Evolutionary conservation across 768 basidiomycete genomes (phyloP), one percentile per base, ranked within the genome.

Genomic region (Fibroporia radiculosa): DNA sequence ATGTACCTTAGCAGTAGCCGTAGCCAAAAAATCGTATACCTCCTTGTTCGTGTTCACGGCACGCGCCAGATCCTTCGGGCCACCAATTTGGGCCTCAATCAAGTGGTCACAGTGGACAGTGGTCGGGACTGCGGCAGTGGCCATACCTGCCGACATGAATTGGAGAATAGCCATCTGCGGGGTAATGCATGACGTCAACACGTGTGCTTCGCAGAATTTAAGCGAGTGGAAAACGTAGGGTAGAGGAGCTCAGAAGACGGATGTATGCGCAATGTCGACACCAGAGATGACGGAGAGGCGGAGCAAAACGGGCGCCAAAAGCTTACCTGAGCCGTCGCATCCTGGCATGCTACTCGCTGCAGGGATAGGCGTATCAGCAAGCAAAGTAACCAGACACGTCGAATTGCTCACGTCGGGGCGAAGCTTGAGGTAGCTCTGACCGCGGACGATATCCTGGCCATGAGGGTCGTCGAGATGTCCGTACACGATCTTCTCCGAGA

Each of bases 141-240:
- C 90, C 78, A 99, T 93, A 52, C 95, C 95, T 14, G 96, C 93
- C 41, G 96, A 97, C 96, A 99, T 99, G 80, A 99, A 99, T 75
- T 99, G 96, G 54, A 99, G 77, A 45, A 99, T 79, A 16, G 96
- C 96, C 96, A 99, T 99, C 90, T 98, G 64, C 0, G 46, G 62
- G 59, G 67, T 57, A 64, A 57, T 42, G 36, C 41, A 55, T 50
- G 53, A 66, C 58, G 58, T 66, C 53, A 54, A 63, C 55, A 38
- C 22, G 11, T 23, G 14, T 36, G 49, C 41, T 33, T 27, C 19
- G 34, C 14, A 20, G 26, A 4, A 23, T 32, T 23, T 6, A 14
- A 10, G 28, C 28, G 25, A 12, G 22, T 16, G 10, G 14, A 40
- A 12, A 4, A 3, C 16, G 18, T 31, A n/a, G 8, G 29, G 10